Percentiles rank a stretch among this genome's conserved stretches.
These are phyloP conservation scores for Fusarium liriodendri DNA, from an alignment of 2,329 filamentous ascomycete species.

Conservation along the genomic window DNA sequence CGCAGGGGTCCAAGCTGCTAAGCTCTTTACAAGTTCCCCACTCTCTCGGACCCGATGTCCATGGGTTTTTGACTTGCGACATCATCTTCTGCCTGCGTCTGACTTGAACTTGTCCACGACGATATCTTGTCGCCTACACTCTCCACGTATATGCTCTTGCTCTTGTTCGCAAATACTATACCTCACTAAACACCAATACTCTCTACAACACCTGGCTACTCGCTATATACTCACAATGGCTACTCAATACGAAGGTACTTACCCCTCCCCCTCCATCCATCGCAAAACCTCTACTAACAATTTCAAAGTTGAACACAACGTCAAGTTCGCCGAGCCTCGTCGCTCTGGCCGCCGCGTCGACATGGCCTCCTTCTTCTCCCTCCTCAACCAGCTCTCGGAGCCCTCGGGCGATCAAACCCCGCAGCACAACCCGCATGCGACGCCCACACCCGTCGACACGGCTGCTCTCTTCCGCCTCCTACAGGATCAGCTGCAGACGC, in stretches of 20 bases:
- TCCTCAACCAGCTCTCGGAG: slow-evolving; percentile 64
- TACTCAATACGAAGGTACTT: slow-evolving; percentile 67
- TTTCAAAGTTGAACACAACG: slow-evolving; percentile 73
- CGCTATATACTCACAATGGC: slow-evolving; percentile 56
- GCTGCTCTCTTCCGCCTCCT: slow-evolving; percentile 68
- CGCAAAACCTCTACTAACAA: slow-evolving; percentile 7
- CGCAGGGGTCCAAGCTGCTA: neutral
- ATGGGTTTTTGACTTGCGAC: slow-evolving; percentile 31
- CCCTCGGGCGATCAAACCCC: slow-evolving; percentile 48
- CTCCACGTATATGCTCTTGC: neutral
- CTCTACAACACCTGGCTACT: neutral
- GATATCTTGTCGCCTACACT: slow-evolving; percentile 8
- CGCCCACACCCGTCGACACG: slow-evolving; percentile 69
- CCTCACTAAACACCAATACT: neutral
- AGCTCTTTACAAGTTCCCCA: too few species aligned
- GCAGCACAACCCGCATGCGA: slow-evolving; percentile 66
- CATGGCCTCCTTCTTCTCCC: slow-evolving; percentile 72
- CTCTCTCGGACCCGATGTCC: neutral
- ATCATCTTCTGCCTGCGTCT: slow-evolving; percentile 33
- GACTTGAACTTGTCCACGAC: slow-evolving; percentile 22
- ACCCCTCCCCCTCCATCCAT: slow-evolving; percentile 10
- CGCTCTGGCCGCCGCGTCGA: slow-evolving; percentile 65
- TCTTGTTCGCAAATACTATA: neutral
- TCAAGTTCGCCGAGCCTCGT: slow-evolving; percentile 57
- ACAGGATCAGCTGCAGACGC: slow-evolving; percentile 67